A percentile compares a stretch with the other conserved stretches of the same genome.
These are phyloP conservation scores for Colletotrichum incanum DNA, from an alignment of 2,329 filamentous ascomycete genomes.

Conservation along the genomic window DNA sequence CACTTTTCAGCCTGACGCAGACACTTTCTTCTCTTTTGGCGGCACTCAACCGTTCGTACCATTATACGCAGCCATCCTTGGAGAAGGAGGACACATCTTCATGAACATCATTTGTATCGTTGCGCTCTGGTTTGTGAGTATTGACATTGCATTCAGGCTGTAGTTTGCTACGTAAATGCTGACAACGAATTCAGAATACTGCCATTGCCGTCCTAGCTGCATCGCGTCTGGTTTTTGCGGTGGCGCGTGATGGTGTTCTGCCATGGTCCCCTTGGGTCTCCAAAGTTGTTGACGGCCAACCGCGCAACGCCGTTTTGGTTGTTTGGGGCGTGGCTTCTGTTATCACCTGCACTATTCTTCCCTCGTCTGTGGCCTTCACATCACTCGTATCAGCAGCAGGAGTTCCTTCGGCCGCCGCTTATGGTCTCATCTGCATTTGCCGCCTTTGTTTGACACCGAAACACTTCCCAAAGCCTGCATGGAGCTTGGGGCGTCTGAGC, in stretches of 20 bases:
- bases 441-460: conserved; percentile 64
- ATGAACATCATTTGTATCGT: conserved; percentile 73
- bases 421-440: conserved; percentile 66
- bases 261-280: conserved; percentile 73
- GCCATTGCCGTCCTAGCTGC: conserved; percentile 72
- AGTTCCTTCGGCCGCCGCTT: conserved; percentile 67
- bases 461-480: conserved; percentile 62
- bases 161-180: neutral
- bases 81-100: conserved; percentile 70
- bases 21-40: conserved; percentile 67
- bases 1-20: conserved; percentile 62
- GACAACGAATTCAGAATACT: conserved; percentile 61
- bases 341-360: conserved; percentile 72
- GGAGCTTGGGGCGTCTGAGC: conserved; percentile 61
- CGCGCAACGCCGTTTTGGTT: conserved; percentile 72
- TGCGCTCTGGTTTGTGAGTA: conserved; percentile 65
- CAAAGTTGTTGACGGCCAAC: conserved; percentile 68
- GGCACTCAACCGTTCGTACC: conserved; percentile 72
- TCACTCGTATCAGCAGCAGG: conserved; percentile 68
- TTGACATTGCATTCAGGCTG: rapidly evolving
- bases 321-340: conserved; percentile 69
- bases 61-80: conserved; percentile 71
- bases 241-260: conserved; percentile 73
- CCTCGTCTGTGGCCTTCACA: conserved; percentile 68
- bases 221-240: conserved; percentile 74